These are phyloP conservation scores for Miscanthus sacchariflorus DNA, from an alignment of 202 grass and related monocot species.

Conservation along the genomic window DNA sequence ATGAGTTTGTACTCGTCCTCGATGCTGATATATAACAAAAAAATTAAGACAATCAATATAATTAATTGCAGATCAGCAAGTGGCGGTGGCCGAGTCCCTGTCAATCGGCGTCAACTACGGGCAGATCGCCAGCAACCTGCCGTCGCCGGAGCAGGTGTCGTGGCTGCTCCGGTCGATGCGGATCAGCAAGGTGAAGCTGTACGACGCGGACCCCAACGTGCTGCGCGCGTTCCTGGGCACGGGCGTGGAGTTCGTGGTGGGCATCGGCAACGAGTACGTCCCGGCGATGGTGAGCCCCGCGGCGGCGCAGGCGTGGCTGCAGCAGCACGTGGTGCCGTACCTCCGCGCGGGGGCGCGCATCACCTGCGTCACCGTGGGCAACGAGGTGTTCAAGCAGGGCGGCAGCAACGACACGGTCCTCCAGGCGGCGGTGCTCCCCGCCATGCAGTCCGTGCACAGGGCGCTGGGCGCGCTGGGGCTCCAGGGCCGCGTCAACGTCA, in stretches of 20 bases:
- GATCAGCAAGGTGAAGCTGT: conserved; percentile 91
- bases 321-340: conserved; percentile 72
- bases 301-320: conserved; percentile 75
- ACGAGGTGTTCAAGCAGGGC: conserved; percentile 73
- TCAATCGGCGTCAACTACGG: conserved; percentile 95
- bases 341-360: conserved; percentile 68
- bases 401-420: conserved; percentile 64
- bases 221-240: conserved; percentile 84
- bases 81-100: conserved; percentile 35
- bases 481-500: conserved; percentile 72
- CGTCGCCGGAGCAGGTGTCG: conserved; percentile 63
- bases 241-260: conserved; percentile 82
- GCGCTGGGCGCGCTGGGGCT: conserved; percentile 64
- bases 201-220: conserved; percentile 87
- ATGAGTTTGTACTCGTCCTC: too few species aligned
- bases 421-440: conserved; percentile 61
- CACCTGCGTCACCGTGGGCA: conserved; percentile 86
- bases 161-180: conserved; percentile 74
- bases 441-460: conserved; percentile 77
- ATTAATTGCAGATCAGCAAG: not conserved
- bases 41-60: too few species aligned
- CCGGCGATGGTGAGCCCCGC: conserved; percentile 59
- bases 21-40: too few species aligned
- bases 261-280: conserved; percentile 88
- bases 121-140: conserved; percentile 90